Evolutionary conservation across 2,329 filamentous ascomycete species (phyloP).

Genomic region (Trichoderma pleuroti): DNA sequence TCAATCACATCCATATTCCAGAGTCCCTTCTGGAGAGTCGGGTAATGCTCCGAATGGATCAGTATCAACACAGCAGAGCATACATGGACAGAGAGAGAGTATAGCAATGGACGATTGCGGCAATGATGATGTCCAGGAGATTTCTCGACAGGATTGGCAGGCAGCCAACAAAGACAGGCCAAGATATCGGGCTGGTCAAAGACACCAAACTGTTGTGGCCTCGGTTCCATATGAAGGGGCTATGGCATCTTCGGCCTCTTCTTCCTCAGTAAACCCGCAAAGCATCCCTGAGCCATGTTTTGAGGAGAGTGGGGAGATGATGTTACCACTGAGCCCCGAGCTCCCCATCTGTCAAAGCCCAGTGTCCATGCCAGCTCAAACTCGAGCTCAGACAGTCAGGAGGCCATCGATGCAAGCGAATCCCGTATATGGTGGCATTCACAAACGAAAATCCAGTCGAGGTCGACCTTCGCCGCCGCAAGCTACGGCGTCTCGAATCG

Average conservation of each 20-base stretch:
- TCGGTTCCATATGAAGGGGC: background rate
- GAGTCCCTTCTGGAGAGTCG: background rate
- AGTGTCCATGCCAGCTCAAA: background rate
- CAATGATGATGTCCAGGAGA: background rate
- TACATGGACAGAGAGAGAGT: no score
- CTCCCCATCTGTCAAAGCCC: background rate
- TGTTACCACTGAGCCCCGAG: background rate
- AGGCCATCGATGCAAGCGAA: background rate
- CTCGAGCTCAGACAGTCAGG: background rate
- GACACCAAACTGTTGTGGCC: background rate
- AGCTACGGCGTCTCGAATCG: background rate
- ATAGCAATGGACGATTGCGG: background rate
- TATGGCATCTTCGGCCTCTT: background rate
- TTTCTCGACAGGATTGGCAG: background rate
- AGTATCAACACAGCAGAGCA: background rate
- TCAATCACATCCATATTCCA: background rate
- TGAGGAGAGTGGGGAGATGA: background rate
- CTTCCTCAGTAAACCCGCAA: background rate
- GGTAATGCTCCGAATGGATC: background rate
- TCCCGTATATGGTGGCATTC: background rate
- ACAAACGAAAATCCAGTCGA: background rate
- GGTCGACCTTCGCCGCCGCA: background rate
- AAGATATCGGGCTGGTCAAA: background rate
- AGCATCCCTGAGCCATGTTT: background rate
- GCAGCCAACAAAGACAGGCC: background rate